Conservation (phyloP, 208 protist species). For the Crithidia thermophila region DNA sequence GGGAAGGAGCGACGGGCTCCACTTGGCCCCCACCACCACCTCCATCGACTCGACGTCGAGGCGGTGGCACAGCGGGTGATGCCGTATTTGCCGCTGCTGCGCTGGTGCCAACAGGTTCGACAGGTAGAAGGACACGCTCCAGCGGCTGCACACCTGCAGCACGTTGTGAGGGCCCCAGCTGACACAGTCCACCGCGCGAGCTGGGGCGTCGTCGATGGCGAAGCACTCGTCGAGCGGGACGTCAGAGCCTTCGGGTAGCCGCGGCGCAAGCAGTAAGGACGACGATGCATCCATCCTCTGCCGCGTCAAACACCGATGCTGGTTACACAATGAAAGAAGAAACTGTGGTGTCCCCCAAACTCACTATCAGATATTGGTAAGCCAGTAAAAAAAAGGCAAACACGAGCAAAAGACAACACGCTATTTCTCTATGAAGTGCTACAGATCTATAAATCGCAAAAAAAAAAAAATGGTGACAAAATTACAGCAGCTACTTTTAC, state of each 20-base stretch:
- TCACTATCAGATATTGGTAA: no score
- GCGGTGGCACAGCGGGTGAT: conserved; percentile 39
- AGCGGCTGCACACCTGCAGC: conserved; percentile 65
- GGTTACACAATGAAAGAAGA: no score
- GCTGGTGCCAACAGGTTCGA: conserved; percentile 38
- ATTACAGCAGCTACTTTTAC: no score
- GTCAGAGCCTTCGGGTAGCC: conserved; percentile 15
- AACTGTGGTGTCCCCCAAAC: no score
- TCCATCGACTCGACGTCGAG: conserved; percentile 30
- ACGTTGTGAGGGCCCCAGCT: conserved; percentile 86
- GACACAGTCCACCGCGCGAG: conserved; percentile 46
- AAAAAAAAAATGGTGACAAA: no score
- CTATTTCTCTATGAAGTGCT: no score
- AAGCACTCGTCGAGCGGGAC: conserved; percentile 38
- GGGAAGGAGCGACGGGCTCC: conserved; percentile 50
- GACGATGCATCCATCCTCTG: no score
- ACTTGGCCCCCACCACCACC: conserved; percentile 63
- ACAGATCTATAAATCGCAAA: no score
- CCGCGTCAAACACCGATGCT: no score
- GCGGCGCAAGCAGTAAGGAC: background rate
- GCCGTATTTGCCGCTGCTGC: conserved; percentile 28
- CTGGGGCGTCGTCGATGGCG: conserved; percentile 43
- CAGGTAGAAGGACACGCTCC: conserved; percentile 61
- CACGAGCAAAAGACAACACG: no score
- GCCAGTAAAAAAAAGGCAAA: no score